Evolutionary conservation across 176 grass and related monocot species (phyloP).

Genomic region (Tillandsia leiboldiana): DNA sequence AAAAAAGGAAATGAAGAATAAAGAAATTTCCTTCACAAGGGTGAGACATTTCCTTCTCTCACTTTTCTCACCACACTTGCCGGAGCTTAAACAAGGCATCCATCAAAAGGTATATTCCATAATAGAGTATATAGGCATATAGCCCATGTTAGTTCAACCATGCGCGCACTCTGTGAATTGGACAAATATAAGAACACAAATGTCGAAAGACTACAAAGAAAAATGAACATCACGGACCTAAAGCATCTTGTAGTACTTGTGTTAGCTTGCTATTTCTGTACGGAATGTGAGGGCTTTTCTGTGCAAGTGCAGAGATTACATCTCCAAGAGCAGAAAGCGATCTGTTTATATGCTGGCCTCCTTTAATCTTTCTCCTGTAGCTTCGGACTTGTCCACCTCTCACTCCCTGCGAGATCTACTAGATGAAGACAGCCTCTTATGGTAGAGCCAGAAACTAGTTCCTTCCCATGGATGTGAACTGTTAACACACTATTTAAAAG

Average conservation of each 20-base stretch:
- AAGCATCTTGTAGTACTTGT: conserved; percentile 75
- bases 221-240: conserved; percentile 39
- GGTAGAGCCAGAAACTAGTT: conserved; percentile 43
- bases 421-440: conserved; percentile 74
- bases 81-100: too few species aligned
- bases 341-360: conserved; percentile 82
- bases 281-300: conserved; percentile 75
- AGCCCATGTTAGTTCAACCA: too few species aligned
- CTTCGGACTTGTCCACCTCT: conserved; percentile 85
- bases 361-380: conserved; percentile 67
- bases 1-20: too few species aligned
- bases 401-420: conserved; percentile 84
- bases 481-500: conserved; percentile 63
- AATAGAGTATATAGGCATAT: too few species aligned
- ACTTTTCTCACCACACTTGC: too few species aligned
- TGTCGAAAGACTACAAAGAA: background rate
- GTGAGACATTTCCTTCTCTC: too few species aligned
- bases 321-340: conserved; percentile 78
- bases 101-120: too few species aligned
- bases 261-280: conserved; percentile 91
- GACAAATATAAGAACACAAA: too few species aligned
- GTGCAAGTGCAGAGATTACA: conserved; percentile 77
- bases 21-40: too few species aligned
- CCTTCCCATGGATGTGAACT: conserved; percentile 67
- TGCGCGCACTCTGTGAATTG: too few species aligned